These are phyloP conservation scores for Grosmannia clavigera DNA, from an alignment of 2,329 filamentous ascomycete genomes.

Conservation along the genomic window DNA sequence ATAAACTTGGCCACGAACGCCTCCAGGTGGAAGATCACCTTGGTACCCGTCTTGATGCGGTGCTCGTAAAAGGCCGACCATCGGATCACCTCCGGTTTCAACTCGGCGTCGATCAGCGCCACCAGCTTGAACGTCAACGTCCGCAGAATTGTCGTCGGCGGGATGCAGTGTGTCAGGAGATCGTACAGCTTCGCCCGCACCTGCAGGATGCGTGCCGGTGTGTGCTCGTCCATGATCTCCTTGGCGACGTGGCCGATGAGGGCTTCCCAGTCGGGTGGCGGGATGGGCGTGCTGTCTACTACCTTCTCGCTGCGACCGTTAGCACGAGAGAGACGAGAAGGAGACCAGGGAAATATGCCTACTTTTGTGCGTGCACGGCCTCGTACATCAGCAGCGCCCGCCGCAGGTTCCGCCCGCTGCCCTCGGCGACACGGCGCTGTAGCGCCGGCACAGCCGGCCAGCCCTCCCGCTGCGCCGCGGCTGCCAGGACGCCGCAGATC, in stretches of 20 bases:
- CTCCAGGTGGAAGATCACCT: slow-evolving; percentile 96
- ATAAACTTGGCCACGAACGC: slow-evolving; percentile 99
- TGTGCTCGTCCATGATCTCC: slow-evolving; percentile 86
- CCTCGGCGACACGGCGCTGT: slow-evolving; percentile 74
- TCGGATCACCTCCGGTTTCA: slow-evolving; percentile 85
- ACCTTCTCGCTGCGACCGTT: slow-evolving; percentile 62
- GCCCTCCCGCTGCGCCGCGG: slow-evolving; percentile 63
- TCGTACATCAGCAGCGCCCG: slow-evolving; percentile 93
- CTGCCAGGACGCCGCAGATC: slow-evolving; percentile 65
- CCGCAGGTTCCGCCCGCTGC: slow-evolving; percentile 83
- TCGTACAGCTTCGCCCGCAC: slow-evolving; percentile 95
- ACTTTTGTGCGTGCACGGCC: slow-evolving; percentile 95
- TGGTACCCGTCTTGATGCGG: slow-evolving; percentile 78
- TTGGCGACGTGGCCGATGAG: slow-evolving; percentile 81
- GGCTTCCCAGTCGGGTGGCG: slow-evolving; percentile 93
- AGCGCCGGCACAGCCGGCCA: slow-evolving; percentile 67
- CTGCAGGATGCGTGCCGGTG: slow-evolving; percentile 75
- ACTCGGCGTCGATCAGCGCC: slow-evolving; percentile 69
- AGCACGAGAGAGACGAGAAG: background rate
- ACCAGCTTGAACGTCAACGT: slow-evolving; percentile 91
- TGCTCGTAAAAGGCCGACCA: slow-evolving; percentile 99
- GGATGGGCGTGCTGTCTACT: slow-evolving; percentile 75
- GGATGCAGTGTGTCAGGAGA: slow-evolving; percentile 92
- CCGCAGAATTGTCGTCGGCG: slow-evolving; percentile 85
- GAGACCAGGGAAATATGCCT: slow-evolving; percentile 21